Base-by-base conservation (phyloP, 139 green algal species). In the Chlorella vulgaris region DNA sequence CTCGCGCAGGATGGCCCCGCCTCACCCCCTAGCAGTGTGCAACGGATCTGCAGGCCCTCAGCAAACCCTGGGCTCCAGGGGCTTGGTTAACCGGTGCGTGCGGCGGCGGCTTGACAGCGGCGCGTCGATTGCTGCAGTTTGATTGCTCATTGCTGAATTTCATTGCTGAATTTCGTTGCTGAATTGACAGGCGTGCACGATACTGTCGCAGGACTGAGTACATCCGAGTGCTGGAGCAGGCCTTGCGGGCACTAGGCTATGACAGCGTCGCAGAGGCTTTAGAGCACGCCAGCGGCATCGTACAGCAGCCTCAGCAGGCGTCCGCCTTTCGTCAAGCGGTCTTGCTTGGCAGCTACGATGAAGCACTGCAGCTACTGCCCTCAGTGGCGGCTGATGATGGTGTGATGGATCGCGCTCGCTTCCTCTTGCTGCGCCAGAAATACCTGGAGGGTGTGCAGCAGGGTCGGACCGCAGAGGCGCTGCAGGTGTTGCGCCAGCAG, bases 161-260 rank as follows among this genome's bases (percentile, higher is more conserved):
- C n/a, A n/a, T n/a, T n/a, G n/a, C n/a, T n/a, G n/a, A n/a, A n/a
- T n/a, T n/a, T 31, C 0, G 40, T 29, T 0, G 8, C 67, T 39
- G 5, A 1, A 28, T 1, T 33, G 3, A 2, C 36, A 2, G 35
- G 19, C 67, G 13, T 39, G 21, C 39, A 15, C 24, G 0, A 21
- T n/a, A 10, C 29, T 31, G 2, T 31, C 5, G 29, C 74, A 61
- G 81, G 31, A 15, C 13, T 0, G 93, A 97, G 76, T 97, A 91
- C 53, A 79, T 97, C 1, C 84, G 94, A 6, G 65, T 97, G 0
- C 68, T 97, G 28, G 83, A 96, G 80, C 93, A 97, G 73, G 87
- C 89, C 7, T 68, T 97, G 39, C 62, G 83, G 6, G 65, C 83
- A 0, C 85, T 97, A 29, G 93, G 93, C 13, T 97, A 92, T 47